Evolutionary conservation across 805 yeast genomes (phyloP).

Genomic region (Candida takata): DNA sequence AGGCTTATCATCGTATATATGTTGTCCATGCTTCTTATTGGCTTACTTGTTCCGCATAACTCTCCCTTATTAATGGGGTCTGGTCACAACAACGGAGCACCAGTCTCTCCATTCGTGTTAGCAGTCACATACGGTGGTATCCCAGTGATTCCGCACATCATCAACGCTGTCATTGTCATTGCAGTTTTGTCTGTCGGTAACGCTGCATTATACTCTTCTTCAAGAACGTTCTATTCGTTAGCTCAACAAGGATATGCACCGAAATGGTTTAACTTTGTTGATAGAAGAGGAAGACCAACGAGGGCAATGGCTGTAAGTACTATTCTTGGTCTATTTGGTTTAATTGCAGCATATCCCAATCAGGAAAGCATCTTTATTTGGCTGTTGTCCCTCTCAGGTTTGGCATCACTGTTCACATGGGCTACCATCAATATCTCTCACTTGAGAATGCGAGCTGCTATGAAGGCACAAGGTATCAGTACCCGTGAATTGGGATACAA

Average conservation of each 20-base stretch:
- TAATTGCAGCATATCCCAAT: slow-evolving; percentile 54
- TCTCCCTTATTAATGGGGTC: slow-evolving; percentile 37
- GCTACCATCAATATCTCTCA: slow-evolving; percentile 46
- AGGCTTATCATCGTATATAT: slow-evolving; percentile 46
- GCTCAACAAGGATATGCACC: slow-evolving; percentile 60
- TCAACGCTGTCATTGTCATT: slow-evolving; percentile 57
- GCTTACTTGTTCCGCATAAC: slow-evolving; percentile 48
- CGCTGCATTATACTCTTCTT: slow-evolving; percentile 44
- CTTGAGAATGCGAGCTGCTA: slow-evolving; percentile 50
- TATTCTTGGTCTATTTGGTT: slow-evolving; percentile 51
- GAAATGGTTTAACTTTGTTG: slow-evolving; percentile 41
- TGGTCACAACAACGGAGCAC: slow-evolving; percentile 28
- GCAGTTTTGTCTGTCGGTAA: slow-evolving; percentile 55
- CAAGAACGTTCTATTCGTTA: slow-evolving; percentile 46
- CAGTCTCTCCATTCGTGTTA: slow-evolving; percentile 66
- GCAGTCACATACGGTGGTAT: slow-evolving; percentile 52
- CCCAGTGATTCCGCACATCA: slow-evolving; percentile 49
- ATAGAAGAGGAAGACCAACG: slow-evolving; percentile 53
- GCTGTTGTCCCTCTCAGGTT: slow-evolving; percentile 56
- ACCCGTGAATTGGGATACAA: slow-evolving; percentile 42
- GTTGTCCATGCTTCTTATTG: slow-evolving; percentile 39
- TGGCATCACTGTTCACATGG: slow-evolving; percentile 61
- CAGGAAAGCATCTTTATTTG: slow-evolving; percentile 55
- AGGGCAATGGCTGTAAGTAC: slow-evolving; percentile 44
- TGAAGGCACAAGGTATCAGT: slow-evolving; percentile 44